Percentiles rank a stretch among this genome's conserved stretches.
Conservation (phyloP, 2,329 filamentous ascomycete species). For the Mycosphaerella arachidis region DNA sequence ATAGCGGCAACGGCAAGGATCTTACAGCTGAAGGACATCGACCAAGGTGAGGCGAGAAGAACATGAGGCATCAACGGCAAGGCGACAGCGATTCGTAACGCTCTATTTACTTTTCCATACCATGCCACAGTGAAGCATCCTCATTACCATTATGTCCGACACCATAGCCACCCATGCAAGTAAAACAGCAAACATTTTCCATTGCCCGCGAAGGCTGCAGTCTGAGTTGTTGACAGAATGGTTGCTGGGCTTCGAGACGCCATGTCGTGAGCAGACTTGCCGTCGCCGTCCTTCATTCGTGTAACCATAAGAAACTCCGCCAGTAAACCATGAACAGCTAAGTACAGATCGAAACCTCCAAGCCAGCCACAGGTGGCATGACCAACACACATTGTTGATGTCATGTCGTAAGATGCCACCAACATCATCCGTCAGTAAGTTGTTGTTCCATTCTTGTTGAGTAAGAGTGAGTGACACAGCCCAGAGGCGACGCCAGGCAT, state of each 20-base stretch:
- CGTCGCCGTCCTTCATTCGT: slow-evolving; percentile 10
- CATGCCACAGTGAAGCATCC: slow-evolving; percentile 8
- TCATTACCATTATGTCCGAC: not conserved
- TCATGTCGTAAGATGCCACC: slow-evolving; percentile 22
- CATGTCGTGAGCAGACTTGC: slow-evolving; percentile 9
- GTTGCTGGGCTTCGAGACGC: slow-evolving; percentile 7
- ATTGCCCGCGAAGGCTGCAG: slow-evolving; percentile 29
- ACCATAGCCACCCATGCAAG: slow-evolving; percentile 7
- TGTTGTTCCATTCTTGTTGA: slow-evolving; percentile 12
- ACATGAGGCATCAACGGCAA: not conserved
- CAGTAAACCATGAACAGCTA: slow-evolving; percentile 19
- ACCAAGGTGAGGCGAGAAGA: not conserved
- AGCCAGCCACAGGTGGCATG: slow-evolving; percentile 23
- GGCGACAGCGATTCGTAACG: slow-evolving; percentile 17
- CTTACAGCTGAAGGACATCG: not conserved
- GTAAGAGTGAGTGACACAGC: slow-evolving; percentile 21
- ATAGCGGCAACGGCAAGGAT: not conserved
- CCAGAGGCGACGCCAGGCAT: slow-evolving; percentile 11
- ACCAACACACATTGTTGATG: slow-evolving; percentile 29
- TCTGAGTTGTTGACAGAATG: slow-evolving; percentile 16
- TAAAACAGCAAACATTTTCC: slow-evolving; percentile 23
- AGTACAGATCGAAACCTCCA: slow-evolving; percentile 15
- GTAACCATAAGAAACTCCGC: slow-evolving; percentile 10
- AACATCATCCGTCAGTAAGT: slow-evolving; percentile 18
- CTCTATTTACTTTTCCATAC: slow-evolving; percentile 21